Evolutionary conservation across 495 filamentous ascomycete species (phyloP).

Genomic region (Tuber microsphaerosporum): DNA sequence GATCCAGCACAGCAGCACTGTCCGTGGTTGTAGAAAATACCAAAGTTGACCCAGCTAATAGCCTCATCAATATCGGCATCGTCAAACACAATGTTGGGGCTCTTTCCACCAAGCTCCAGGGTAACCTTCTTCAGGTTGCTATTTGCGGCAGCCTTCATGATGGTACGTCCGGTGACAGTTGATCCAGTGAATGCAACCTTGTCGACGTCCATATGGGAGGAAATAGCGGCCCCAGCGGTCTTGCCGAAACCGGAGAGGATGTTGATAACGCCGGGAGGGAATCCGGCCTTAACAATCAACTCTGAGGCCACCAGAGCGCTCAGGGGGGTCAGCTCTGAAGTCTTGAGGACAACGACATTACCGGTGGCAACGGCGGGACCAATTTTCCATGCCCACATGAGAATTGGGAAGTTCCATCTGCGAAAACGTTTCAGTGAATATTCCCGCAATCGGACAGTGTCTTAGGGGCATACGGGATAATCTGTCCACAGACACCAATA

Average conservation of each 20-base stretch:
- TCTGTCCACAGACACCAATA: constrained; percentile 87
- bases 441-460: too few species aligned
- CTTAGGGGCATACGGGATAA: constrained; percentile 56
- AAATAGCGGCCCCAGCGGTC: constrained; percentile 81
- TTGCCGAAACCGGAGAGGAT: constrained; percentile 88
- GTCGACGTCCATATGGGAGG: constrained; percentile 94
- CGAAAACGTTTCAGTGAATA: constrained; percentile 8
- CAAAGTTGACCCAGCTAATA: constrained; percentile 96
- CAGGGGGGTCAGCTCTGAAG: constrained; percentile 93
- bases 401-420: constrained; percentile 89
- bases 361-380: constrained; percentile 85
- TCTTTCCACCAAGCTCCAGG: constrained; percentile 97
- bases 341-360: constrained; percentile 87
- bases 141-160: constrained; percentile 92
- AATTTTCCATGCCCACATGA: constrained; percentile 99
- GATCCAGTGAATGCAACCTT: constrained; percentile 98
- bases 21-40: constrained; percentile 98
- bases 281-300: constrained; percentile 86
- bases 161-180: constrained; percentile 76
- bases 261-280: constrained; percentile 94
- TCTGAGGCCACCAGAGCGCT: constrained; percentile 72
- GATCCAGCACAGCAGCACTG: constrained; percentile 98
- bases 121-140: constrained; percentile 99
- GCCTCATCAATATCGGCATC: constrained; percentile 94
- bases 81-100: constrained; percentile 93